A percentile compares a stretch with the other conserved stretches of the same genome.
Evolutionary conservation across 441 rosid species (phyloP).

Genomic region (Metrosideros polymorpha): DNA sequence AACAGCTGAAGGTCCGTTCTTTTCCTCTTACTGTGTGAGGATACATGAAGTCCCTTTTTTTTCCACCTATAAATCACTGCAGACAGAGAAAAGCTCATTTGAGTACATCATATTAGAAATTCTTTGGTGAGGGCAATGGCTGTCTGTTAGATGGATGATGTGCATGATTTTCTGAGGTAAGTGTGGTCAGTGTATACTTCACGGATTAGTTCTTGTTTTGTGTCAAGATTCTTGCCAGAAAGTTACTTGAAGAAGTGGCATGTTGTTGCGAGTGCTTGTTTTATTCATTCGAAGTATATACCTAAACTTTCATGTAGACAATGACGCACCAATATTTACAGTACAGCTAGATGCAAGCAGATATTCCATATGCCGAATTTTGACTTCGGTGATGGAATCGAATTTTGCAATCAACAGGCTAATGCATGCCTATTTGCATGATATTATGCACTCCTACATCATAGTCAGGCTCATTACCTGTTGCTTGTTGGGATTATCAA

Average conservation of each 20-base stretch:
- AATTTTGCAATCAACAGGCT: not conserved
- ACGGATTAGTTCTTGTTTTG: not conserved
- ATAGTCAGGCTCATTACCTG: not conserved
- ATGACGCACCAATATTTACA: not conserved
- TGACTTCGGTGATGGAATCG: not conserved
- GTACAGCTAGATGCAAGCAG: not conserved
- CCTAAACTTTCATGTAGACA: not conserved
- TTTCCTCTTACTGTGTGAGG: not conserved
- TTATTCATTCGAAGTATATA: not conserved
- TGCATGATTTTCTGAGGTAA: not conserved
- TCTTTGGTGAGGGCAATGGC: not conserved
- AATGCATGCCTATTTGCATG: not conserved
- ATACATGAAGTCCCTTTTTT: not conserved
- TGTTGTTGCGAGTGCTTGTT: not conserved
- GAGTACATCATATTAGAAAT: not conserved
- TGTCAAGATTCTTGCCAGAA: not conserved
- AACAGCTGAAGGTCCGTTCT: not conserved
- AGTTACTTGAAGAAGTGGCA: not conserved
- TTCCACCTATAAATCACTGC: not conserved
- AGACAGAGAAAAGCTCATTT: not conserved
- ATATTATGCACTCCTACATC: not conserved
- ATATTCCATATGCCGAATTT: not conserved
- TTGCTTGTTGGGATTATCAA: not conserved
- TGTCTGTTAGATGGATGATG: not conserved
- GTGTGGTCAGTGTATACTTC: slow-evolving; percentile 5